Evolutionary conservation across 2,329 filamentous ascomycete genomes (phyloP), one percentile per base, ranked within the genome.

Genomic region (Dissoconium aciculare): DNA sequence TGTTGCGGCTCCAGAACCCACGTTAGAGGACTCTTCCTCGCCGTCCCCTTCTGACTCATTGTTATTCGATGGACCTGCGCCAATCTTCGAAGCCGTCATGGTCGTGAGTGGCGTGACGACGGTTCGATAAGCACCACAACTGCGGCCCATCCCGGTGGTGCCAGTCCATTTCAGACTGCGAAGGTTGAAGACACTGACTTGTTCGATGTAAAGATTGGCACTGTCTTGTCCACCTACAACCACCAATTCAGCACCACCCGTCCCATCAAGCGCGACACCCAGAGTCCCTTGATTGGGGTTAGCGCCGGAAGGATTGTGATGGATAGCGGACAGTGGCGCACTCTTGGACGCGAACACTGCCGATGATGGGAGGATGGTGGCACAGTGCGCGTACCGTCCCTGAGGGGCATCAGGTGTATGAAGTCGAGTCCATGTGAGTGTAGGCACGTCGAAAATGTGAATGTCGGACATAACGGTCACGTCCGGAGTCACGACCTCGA

Each of bases 381-480:
- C 89, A 55, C 89, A 98, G 52, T 98, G 89, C 2, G 89, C 89
- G 57, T 98, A 98, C 35, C 89, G 74, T 23, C 89, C 89, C 55
- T 95, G 84, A 0, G 89, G 89, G 0, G 81, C 67, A 33, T 94
- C 83, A 27, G 73, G 69, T 0, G 83, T 50, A 14, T 37, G 40
- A 26, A 98, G 73, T 37, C 75, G 82, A 12, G 80, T 87, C 89
- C 89, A 98, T 28, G 68, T 78, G 46, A 70, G 76, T 0, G 78
- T 78, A 1, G 72, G 67, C 2, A 89, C 81, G 53, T 98, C 87
- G 55, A 83, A 95, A 17, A 98, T 81, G 55, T 95, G 82, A 33
- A 95, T 83, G 57, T 98, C 89, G 5, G 87, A 94, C 85, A 98
- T 94, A 34, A 95, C 89, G 2, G 84, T 78, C 4, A 95, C 81